phyloP scores from a whole-genome alignment of 306 rosid species.

The Rubus parviflorus region DNA sequence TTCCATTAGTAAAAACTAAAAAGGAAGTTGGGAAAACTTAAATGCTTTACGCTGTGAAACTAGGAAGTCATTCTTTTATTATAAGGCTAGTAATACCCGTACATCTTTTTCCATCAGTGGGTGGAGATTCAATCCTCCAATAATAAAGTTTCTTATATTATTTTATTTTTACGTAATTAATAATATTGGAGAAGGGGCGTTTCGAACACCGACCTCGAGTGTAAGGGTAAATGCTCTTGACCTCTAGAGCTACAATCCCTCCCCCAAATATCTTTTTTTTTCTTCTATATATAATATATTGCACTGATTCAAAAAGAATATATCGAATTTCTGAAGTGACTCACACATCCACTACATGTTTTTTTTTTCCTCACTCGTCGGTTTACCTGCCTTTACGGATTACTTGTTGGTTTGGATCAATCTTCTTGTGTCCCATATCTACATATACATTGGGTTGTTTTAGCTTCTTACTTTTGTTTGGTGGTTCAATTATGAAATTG shows the following conservation, averaged over 20 bases:
- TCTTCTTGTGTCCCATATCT: not conserved
- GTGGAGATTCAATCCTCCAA: not conserved
- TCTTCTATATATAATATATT: not conserved
- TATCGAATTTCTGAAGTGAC: not conserved
- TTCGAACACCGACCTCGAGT: not conserved
- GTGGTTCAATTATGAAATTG: not conserved
- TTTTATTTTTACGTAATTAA: not conserved
- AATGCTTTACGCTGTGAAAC: not conserved
- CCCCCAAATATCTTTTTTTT: not conserved
- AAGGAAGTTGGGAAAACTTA: not conserved
- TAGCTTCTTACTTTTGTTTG: constrained; percentile 5
- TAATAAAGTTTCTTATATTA: not conserved
- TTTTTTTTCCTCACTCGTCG: not conserved
- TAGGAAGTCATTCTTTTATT: not conserved
- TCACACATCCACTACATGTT: not conserved
- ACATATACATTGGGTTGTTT: constrained; percentile 6
- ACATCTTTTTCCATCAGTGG: not conserved
- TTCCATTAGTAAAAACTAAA: not conserved
- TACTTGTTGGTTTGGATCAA: not conserved
- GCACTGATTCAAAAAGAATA: not conserved
- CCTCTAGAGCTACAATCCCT: not conserved
- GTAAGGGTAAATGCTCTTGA: not conserved
- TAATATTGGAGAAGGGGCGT: not conserved
- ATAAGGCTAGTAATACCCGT: not conserved
- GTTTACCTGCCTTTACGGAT: not conserved